phyloP scores from a whole-genome alignment of 495 filamentous ascomycete genomes.

The Copromyces sp. region DNA sequence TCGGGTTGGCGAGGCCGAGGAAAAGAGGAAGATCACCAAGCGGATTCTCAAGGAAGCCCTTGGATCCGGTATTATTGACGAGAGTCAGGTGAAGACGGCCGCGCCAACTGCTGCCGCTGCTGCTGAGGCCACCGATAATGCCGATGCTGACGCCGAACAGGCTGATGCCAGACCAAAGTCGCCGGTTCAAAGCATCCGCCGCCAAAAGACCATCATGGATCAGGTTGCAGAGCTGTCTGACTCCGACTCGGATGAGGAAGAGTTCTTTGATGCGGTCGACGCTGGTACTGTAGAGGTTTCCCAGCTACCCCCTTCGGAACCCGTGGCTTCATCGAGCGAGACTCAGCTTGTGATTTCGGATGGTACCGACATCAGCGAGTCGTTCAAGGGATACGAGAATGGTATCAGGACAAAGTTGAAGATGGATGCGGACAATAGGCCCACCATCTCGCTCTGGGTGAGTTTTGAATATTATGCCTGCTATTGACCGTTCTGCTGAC shows the following conservation, averaged over 20 bases:
- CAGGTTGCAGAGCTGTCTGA: constrained; percentile 59
- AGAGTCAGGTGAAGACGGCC: constrained; percentile 28
- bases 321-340: constrained; percentile 30
- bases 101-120: constrained; percentile 24
- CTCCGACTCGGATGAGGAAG: constrained; percentile 75
- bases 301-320: constrained; percentile 37
- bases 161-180: constrained; percentile 31
- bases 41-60: constrained; percentile 80
- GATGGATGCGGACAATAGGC: constrained; percentile 85
- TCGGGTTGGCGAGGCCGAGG: constrained; percentile 79
- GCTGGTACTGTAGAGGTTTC: constrained; percentile 80
- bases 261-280: constrained; percentile 97
- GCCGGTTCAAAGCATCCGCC: constrained; percentile 31
- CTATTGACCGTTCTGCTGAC: constrained; percentile 15
- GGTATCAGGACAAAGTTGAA: constrained; percentile 66
- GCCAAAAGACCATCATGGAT: constrained; percentile 48
- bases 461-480: constrained; percentile 18
- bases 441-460: constrained; percentile 95
- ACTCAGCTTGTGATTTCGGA: constrained; percentile 32
- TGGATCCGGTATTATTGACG: constrained; percentile 44
- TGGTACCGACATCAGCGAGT: constrained; percentile 54
- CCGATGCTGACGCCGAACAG: constrained; percentile 16
- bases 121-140: constrained; percentile 21
- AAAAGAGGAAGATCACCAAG: constrained; percentile 82
- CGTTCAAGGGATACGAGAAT: constrained; percentile 87